Evolutionary conservation across 768 basidiomycete genomes (phyloP), one percentile per base, ranked within the genome.

Genomic region (Suillus luteus): DNA sequence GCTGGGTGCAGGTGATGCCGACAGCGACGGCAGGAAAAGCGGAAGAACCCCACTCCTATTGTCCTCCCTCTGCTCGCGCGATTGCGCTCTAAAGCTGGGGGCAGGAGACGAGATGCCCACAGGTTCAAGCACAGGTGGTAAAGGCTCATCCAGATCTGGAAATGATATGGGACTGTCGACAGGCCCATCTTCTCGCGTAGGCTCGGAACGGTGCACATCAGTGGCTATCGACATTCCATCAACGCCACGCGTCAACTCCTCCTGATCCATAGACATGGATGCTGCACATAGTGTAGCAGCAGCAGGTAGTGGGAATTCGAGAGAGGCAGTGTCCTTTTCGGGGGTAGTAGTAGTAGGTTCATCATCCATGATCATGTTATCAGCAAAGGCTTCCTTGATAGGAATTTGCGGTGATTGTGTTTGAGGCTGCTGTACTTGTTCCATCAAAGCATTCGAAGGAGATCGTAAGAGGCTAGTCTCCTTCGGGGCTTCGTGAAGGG

Each of bases 11-110:
- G 78, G 77, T 22, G 78, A 80, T 62, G 70, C 64, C 1, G 78
- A 73, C 7, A 79, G 80, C 46, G 83, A 85, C 43, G 84, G 84
- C 35, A 85, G 67, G 66, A 85, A 85, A 54, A 85, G 73, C 35
- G 84, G 84, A 15, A 78, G 65, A 57, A 70, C 75, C 10, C 70
- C 71, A 58, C 63, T 66, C 31, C 48, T 31, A 17, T 12, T 37
- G 19, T 49, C 63, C 17, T 59, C 65, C 38, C 51, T 69, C 49
- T 63, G 61, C 63, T 68, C 69, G 31, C 24, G 63, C 51, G 67
- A 64, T 15, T 61, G 62, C 31, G 51, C 55, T 8, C 64, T 64
- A 33, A 66, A 60, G 55, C 46, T 62, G 55, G 63, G 41, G 33
- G 46, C 52, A 40, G 55, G 62, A 9, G 59, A 46, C 44, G 63